A percentile compares a stretch with the other conserved stretches of the same genome.
phyloP scores from a whole-genome alignment of 2,329 filamentous ascomycete genomes.

The Zasmidium cellare region DNA sequence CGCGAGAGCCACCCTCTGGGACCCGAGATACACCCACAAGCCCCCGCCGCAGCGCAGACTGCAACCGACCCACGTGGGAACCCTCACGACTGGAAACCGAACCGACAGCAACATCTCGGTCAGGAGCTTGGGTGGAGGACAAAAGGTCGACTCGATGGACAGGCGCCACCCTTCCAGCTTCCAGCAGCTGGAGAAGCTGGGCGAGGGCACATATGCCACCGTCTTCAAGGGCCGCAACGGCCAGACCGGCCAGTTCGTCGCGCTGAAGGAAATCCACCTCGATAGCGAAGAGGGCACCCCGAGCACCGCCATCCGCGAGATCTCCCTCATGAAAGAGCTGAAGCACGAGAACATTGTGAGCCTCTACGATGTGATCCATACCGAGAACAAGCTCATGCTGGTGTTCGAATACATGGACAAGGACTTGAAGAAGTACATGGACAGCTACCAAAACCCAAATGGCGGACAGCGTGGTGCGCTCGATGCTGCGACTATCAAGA shows the following conservation, averaged over 20 bases:
- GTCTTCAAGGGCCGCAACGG: conserved; percentile 98
- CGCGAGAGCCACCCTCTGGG: conserved; percentile 52
- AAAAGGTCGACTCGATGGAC: conserved; percentile 66
- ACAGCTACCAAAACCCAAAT: conserved; percentile 53
- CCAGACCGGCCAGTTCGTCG: conserved; percentile 94
- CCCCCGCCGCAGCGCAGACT: conserved; percentile 48
- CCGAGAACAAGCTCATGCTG: conserved; percentile 99
- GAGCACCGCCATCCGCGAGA: conserved; percentile 95
- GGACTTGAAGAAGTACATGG: conserved; percentile 98
- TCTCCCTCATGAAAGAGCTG: conserved; percentile 98
- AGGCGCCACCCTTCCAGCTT: conserved; percentile 95
- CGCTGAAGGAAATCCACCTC: conserved; percentile 97
- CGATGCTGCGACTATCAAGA: conserved; percentile 90
- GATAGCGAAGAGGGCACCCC: conserved; percentile 98
- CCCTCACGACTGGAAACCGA: conserved; percentile 46
- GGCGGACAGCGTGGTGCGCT: conserved; percentile 85
- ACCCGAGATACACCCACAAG: conserved; percentile 47
- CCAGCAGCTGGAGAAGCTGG: conserved; percentile 97
- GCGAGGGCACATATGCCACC: conserved; percentile 97
- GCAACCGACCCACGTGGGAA: conserved; percentile 50
- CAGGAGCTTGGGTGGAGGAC: conserved; percentile 46
- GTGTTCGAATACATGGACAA: conserved; percentile 99
- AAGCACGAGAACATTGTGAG: conserved; percentile 99
- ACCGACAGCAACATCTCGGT: conserved; percentile 55
- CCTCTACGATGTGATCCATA: conserved; percentile 98